These are phyloP conservation scores for Quillaja saponaria DNA, from an alignment of 306 rosid genomes.

Conservation along the genomic window DNA sequence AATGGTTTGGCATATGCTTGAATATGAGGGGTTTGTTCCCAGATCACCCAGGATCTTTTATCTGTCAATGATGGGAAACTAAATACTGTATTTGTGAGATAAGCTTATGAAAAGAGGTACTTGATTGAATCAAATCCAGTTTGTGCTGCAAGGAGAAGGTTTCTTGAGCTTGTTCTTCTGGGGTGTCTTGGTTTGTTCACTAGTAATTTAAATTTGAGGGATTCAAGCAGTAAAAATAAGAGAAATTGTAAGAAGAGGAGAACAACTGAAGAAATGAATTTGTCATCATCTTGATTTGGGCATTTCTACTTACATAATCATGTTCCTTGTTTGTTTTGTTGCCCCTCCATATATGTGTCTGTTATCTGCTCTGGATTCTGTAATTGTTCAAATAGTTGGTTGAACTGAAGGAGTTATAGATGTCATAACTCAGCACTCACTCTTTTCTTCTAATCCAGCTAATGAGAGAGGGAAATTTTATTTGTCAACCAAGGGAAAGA, in stretches of 20 bases:
- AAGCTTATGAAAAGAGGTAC: constrained; percentile 83
- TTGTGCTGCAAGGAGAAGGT: constrained; percentile 77
- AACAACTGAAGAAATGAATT: constrained; percentile 19
- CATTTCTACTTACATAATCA: neutral
- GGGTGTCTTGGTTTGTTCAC: constrained; percentile 60
- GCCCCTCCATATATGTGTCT: neutral
- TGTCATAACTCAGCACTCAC: no score
- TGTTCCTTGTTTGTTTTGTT: constrained; percentile 14
- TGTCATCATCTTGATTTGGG: constrained; percentile 30
- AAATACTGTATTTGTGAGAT: constrained; percentile 86
- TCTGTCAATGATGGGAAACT: constrained; percentile 88
- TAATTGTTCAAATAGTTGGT: no score
- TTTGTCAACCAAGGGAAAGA: no score
- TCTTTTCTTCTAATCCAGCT: no score
- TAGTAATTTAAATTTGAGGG: constrained; percentile 43
- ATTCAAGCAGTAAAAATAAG: constrained; percentile 25
- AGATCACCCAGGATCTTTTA: constrained; percentile 90
- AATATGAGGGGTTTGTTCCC: constrained; percentile 70
- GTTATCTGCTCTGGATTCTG: no score
- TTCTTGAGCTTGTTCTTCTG: constrained; percentile 70
- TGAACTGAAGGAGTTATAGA: no score
- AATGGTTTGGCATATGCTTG: constrained; percentile 63
- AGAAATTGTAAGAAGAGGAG: no score
- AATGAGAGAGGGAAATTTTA: no score
- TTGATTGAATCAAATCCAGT: constrained; percentile 74